Percentiles rank a stretch among this genome's conserved stretches.
Conservation (phyloP, 805 yeast species). For the Candida chauliodis region DNA sequence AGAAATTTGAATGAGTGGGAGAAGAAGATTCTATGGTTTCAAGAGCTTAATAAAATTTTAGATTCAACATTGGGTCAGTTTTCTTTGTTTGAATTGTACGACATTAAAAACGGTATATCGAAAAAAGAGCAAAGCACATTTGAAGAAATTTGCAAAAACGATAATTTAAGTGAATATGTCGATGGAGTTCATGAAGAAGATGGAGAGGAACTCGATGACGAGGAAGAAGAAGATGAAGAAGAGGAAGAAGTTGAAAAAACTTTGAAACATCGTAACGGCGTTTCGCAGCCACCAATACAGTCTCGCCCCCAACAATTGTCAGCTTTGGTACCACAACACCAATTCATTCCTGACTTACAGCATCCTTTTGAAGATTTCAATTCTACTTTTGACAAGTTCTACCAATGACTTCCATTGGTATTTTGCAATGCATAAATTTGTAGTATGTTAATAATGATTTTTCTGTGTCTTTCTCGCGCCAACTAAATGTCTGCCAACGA, state of each 20-base stretch:
- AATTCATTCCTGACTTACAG: background rate
- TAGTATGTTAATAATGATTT: too few species aligned
- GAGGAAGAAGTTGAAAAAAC: conserved; percentile 6
- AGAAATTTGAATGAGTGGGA: conserved; percentile 6
- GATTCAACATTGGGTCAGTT: conserved; percentile 10
- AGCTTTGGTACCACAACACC: conserved; percentile 4
- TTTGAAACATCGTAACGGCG: background rate
- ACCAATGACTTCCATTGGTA: background rate
- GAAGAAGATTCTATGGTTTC: conserved; percentile 10
- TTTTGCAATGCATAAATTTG: too few species aligned
- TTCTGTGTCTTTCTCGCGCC: conserved; percentile 2
- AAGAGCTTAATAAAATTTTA: conserved; percentile 7
- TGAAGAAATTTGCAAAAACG: conserved; percentile 13
- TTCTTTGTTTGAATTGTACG: conserved; percentile 12
- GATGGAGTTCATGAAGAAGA: conserved; percentile 7
- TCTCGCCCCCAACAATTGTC: background rate
- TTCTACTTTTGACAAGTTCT: conserved; percentile 6
- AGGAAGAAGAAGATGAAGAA: conserved; percentile 6
- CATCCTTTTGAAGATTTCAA: conserved; percentile 6
- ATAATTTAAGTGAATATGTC: conserved; percentile 12
- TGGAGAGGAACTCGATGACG: conserved; percentile 6
- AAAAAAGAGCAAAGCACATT: conserved; percentile 10
- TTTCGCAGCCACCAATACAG: background rate
- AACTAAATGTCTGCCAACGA: conserved; percentile 33
- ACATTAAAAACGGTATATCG: conserved; percentile 8